Conservation (phyloP, 805 yeast genomes). For the Candida jianshihensis region DNA sequence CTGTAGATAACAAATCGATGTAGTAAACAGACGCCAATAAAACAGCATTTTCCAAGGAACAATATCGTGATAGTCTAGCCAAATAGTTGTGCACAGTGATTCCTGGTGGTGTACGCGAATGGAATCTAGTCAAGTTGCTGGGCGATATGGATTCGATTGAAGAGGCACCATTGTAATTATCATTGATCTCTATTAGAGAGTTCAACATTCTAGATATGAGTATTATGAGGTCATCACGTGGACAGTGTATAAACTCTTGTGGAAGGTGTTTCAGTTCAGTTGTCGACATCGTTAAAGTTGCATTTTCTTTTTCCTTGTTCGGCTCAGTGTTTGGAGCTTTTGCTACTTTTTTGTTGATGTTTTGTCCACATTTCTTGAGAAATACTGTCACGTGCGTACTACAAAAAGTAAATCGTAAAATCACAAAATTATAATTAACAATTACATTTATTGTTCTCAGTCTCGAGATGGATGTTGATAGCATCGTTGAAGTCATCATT, state of each 20-base stretch:
- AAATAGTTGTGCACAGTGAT: constrained; percentile 77
- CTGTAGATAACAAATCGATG: constrained; percentile 75
- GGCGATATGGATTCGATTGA: constrained; percentile 23
- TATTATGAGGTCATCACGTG: constrained; percentile 60
- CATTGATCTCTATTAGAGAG: constrained; percentile 71
- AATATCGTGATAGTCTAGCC: constrained; percentile 71
- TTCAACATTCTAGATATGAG: constrained; percentile 76
- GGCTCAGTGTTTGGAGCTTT: background rate
- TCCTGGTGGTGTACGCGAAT: constrained; percentile 86
- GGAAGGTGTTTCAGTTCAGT: constrained; percentile 18
- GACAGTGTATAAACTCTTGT: constrained; percentile 51
- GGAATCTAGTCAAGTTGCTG: constrained; percentile 71
- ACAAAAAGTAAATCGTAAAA: no score
- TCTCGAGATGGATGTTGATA: constrained; percentile 87
- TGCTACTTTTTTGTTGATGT: background rate
- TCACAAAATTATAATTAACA: no score
- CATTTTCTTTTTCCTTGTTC: background rate
- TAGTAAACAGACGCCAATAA: constrained; percentile 80
- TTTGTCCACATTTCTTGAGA: background rate
- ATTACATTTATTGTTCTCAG: constrained; percentile 37
- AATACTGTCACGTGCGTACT: background rate
- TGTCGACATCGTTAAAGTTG: background rate
- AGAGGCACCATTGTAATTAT: constrained; percentile 32
- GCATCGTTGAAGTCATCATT: constrained; percentile 95
- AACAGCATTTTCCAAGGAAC: constrained; percentile 79